Conservation (phyloP, 805 yeast species). For the Hanseniaspora valbyensis region DNA sequence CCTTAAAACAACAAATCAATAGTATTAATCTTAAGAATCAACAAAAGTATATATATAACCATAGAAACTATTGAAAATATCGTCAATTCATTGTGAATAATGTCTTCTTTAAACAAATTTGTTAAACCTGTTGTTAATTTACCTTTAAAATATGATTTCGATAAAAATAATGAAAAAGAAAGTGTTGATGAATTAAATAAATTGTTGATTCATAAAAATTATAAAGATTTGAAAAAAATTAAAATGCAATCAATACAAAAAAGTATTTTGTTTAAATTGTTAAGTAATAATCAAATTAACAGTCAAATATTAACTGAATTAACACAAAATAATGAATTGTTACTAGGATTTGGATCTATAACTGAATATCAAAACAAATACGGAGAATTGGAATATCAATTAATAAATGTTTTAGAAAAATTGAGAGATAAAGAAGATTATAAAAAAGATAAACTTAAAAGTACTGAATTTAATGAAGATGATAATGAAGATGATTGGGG, state of each 20-base stretch:
- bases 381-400: constrained; percentile 1
- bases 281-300: background rate
- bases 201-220: background rate
- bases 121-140: constrained; percentile 1
- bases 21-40: too few species aligned
- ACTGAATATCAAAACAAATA: constrained; percentile 8
- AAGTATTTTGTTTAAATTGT: background rate
- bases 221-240: constrained; percentile 1
- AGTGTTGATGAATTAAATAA: background rate
- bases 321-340: background rate
- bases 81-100: background rate
- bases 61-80: too few species aligned
- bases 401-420: background rate
- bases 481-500: background rate
- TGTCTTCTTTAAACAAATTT: background rate
- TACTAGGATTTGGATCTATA: constrained; percentile 6
- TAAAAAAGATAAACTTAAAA: too few species aligned
- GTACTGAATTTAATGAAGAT: too few species aligned
- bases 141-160: background rate
- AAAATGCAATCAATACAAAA: constrained; percentile 9
- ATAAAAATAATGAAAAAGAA: background rate
- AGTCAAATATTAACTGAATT: background rate
- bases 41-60: too few species aligned
- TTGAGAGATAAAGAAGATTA: background rate
- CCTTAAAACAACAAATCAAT: too few species aligned